Evolutionary conservation across 176 grass and related monocot genomes (phyloP), one percentile per base, ranked within the genome.

Genomic region (Tuctoria greenei): DNA sequence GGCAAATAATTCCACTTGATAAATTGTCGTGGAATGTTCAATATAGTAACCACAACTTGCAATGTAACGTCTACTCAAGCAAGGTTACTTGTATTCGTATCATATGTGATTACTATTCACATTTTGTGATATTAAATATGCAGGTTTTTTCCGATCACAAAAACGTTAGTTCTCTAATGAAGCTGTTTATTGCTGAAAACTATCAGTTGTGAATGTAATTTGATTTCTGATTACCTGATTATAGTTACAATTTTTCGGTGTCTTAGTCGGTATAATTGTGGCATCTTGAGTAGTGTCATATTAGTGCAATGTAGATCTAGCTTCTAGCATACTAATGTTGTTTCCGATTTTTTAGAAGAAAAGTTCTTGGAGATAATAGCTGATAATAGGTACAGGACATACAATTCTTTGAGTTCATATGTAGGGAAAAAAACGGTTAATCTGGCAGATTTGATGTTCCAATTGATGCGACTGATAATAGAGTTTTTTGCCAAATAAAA

Each of bases 41-140:
- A 25, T 16, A 10, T 17, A 31, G 51, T 36, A 37, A 28, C 14
- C 34, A 52, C 6, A 2, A 52, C 37, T 10, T 28, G 26, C 20
- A 58, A 28, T 10, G 60, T 28, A 41, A 50, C 10, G 52, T 63
- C 15, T 38, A 21, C 1, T 64, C 51, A 60, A 34, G 15, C 18
- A 28, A 13, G 17, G 3, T 62, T 60, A 12, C 17, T 5, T 62
- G 3, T 44, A 7, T 42, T 65, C 23, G 9, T 52, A 81, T 81
- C 61, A 27, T 81, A 72, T 81, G 68, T 65, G 58, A 52, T 81
- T 52, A 64, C 7, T 40, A 10, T 54, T 55, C 35, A 8, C 13
- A 42, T 62, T 62, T 40, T 72, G 67, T 71, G 42, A 80, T 50
- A 21, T 35, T n/a, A 11, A 21, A 10, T 15, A 44, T 9, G n/a